Conservation (phyloP, 1,139 yeast genomes). For the Maudiozyma humilis region DNA sequence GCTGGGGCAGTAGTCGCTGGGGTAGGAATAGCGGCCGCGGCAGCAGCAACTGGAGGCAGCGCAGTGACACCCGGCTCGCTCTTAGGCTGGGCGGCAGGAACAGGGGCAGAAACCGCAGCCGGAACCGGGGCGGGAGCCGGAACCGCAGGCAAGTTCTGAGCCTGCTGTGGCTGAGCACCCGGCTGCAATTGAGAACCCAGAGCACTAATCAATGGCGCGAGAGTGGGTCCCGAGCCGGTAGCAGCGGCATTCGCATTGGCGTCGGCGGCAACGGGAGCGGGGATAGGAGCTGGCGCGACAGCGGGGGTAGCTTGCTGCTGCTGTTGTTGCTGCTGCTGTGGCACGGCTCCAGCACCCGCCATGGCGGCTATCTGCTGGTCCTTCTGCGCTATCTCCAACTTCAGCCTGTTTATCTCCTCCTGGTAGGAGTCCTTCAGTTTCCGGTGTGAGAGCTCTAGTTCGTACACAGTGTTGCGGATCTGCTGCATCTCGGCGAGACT, state of each 20-base stretch:
- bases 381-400: constrained; percentile 74
- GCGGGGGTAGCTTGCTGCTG: not conserved
- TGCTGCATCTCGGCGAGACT: constrained; percentile 93
- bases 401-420: constrained; percentile 79
- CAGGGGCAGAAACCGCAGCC: constrained; percentile 1
- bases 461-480: constrained; percentile 88
- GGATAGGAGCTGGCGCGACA: constrained; percentile 1
- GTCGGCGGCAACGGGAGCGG: not conserved
- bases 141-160: not conserved
- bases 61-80: constrained; percentile 15
- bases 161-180: not conserved
- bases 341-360: constrained; percentile 23
- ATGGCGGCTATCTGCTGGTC: constrained; percentile 47
- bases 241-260: not conserved
- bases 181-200: constrained; percentile 8
- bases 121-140: constrained; percentile 4
- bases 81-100: constrained; percentile 1
- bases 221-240: too few species aligned
- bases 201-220: constrained; percentile 10
- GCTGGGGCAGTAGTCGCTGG: constrained; percentile 5
- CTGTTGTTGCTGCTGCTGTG: constrained; percentile 6
- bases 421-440: constrained; percentile 94
- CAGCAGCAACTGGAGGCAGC: not conserved
- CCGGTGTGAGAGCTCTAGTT: constrained; percentile 87
- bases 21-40: not conserved